These are phyloP conservation scores for Scedosporium boydii DNA, from an alignment of 2,329 filamentous ascomycete genomes.

Conservation along the genomic window DNA sequence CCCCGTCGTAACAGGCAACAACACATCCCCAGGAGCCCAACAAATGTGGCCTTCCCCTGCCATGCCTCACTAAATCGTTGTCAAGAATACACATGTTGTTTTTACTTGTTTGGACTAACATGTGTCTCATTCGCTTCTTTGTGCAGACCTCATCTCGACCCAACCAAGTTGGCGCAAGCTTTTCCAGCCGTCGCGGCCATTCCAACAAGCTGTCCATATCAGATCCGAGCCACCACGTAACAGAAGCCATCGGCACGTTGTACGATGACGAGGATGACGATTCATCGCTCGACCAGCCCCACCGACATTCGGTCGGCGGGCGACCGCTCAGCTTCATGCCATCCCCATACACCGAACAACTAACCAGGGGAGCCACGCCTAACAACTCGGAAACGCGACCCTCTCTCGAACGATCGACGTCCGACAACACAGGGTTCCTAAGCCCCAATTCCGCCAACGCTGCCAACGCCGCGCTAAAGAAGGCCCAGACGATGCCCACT, in stretches of 20 bases:
- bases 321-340: slow-evolving; percentile 67
- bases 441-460: slow-evolving; percentile 17
- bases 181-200: slow-evolving; percentile 50
- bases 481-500: slow-evolving; percentile 31
- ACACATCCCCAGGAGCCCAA: not conserved
- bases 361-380: slow-evolving; percentile 16
- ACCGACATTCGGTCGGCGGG: slow-evolving; percentile 12
- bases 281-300: slow-evolving; percentile 36
- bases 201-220: slow-evolving; percentile 56
- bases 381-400: slow-evolving; percentile 27
- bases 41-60: not conserved
- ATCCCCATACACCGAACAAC: slow-evolving; percentile 8
- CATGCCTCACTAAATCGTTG: not conserved
- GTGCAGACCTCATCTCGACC: slow-evolving; percentile 48
- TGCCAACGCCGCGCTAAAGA: slow-evolving; percentile 26
- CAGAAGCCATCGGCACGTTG: slow-evolving; percentile 83
- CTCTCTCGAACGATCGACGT: slow-evolving; percentile 33
- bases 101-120: not conserved
- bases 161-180: slow-evolving; percentile 46
- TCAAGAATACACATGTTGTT: not conserved
- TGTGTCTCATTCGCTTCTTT: slow-evolving; percentile 1
- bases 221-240: slow-evolving; percentile 88
- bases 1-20: not conserved
- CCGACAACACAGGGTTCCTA: slow-evolving; percentile 26
- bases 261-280: slow-evolving; percentile 70